Conservation (phyloP, 306 rosid genomes). For the Gastrolobium bilobum region DNA sequence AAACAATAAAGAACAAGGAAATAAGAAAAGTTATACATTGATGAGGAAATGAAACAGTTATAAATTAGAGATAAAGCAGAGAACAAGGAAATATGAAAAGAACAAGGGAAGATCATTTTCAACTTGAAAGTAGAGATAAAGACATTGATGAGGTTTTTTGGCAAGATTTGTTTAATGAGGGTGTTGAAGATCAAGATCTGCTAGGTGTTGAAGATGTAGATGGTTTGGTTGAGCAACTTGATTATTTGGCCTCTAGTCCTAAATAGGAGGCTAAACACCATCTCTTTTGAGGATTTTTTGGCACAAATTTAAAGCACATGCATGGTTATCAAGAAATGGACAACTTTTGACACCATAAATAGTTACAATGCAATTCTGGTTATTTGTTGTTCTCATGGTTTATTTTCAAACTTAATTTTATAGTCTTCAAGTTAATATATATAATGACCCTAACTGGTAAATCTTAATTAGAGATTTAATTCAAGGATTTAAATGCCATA, state of each 20-base stretch:
- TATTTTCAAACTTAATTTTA: too few species aligned
- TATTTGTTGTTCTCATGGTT: constrained; percentile 30
- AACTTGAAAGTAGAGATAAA: constrained; percentile 46
- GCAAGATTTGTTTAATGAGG: constrained; percentile 64
- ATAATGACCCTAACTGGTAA: too few species aligned
- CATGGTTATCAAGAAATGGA: constrained; percentile 24
- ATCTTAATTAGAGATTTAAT: too few species aligned
- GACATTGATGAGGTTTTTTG: constrained; percentile 61
- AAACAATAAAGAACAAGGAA: too few species aligned
- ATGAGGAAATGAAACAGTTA: too few species aligned
- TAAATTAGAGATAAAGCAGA: too few species aligned
- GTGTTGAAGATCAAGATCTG: constrained; percentile 42
- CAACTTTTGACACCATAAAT: neutral
- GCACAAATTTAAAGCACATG: constrained; percentile 4
- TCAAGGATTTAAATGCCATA: too few species aligned
- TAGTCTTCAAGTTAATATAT: too few species aligned
- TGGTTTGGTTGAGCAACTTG: constrained; percentile 62
- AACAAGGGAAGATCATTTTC: constrained; percentile 12
- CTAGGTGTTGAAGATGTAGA: constrained; percentile 58
- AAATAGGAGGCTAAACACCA: constrained; percentile 39
- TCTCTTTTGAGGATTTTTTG: neutral
- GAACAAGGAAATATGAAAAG: too few species aligned
- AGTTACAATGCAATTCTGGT: neutral
- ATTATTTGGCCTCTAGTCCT: constrained; percentile 60
- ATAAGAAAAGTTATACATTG: too few species aligned